Percentiles rank a stretch among this genome's conserved stretches.
Evolutionary conservation across 495 filamentous ascomycete genomes (phyloP).

Genomic region (Rostrohypoxylon terebratum): DNA sequence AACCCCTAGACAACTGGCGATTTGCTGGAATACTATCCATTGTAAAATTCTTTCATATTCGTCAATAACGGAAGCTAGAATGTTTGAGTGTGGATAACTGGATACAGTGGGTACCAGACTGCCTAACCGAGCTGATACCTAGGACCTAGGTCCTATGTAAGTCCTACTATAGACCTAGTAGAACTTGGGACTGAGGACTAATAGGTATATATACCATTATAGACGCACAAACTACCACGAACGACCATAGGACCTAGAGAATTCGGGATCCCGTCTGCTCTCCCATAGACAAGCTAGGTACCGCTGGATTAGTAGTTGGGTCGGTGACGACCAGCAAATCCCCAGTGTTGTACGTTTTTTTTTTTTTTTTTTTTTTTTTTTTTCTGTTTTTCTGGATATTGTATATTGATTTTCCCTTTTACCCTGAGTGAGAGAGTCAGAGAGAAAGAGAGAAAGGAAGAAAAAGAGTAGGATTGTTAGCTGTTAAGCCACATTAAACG

Average conservation of each 20-base stretch:
- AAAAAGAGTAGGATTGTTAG: too few species aligned
- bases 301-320: constrained; percentile 59
- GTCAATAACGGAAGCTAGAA: background rate
- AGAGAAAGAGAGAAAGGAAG: too few species aligned
- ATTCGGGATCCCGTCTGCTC: constrained; percentile 64
- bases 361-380: constrained; percentile 19
- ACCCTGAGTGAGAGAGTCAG: too few species aligned
- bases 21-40: background rate
- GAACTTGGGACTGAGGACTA: too few species aligned
- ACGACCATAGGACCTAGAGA: constrained; percentile 60
- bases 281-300: constrained; percentile 56
- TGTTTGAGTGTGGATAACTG: background rate
- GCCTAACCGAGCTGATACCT: background rate
- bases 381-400: background rate
- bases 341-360: constrained; percentile 56
- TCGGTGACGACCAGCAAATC: constrained; percentile 63
- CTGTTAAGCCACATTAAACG: too few species aligned
- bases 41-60: background rate
- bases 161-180: too few species aligned
- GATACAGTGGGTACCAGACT: background rate
- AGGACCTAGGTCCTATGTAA: too few species aligned
- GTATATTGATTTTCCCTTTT: background rate
- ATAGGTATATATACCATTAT: constrained; percentile 6
- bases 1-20: constrained; percentile 7
- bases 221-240: constrained; percentile 33